These are phyloP conservation scores for Xylaria palmicola DNA, from an alignment of 495 filamentous ascomycete species.

Conservation along the genomic window DNA sequence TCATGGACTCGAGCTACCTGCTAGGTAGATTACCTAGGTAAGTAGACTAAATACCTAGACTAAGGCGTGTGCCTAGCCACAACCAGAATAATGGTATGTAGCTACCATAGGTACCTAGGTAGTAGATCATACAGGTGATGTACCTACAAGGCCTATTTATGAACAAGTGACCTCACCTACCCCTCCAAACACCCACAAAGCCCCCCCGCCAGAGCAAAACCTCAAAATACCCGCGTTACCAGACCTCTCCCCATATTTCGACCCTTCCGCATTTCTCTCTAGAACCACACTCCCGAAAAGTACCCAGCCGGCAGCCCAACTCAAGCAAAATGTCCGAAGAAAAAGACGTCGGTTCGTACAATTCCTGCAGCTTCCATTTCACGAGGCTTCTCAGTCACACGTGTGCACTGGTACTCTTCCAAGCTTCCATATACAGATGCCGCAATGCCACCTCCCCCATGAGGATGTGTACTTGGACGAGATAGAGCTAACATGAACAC, in stretches of 20 bases:
- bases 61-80: too few species aligned
- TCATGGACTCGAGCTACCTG: too few species aligned
- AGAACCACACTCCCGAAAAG: not conserved
- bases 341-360: conserved; percentile 27
- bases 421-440: not conserved
- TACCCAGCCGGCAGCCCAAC: not conserved
- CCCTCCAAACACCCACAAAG: conserved; percentile 22
- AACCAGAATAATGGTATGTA: too few species aligned
- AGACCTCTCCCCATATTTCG: conserved; percentile 1
- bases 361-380: not conserved
- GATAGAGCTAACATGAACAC: conserved; percentile 15
- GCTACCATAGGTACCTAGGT: not conserved
- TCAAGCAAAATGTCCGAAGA: conserved; percentile 29
- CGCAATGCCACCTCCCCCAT: conserved; percentile 5
- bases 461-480: conserved; percentile 10
- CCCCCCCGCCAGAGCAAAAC: conserved; percentile 18
- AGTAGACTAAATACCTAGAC: too few species aligned
- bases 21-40: too few species aligned
- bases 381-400: not conserved
- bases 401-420: not conserved
- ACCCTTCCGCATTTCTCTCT: conserved; percentile 6
- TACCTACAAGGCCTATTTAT: conserved; percentile 4
- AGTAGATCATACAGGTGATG: not conserved
- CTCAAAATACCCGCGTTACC: conserved; percentile 16
- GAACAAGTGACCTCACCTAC: conserved; percentile 17